Conservation (phyloP, 2,329 filamentous ascomycete genomes). For the Hymenoscyphus repandus region DNA sequence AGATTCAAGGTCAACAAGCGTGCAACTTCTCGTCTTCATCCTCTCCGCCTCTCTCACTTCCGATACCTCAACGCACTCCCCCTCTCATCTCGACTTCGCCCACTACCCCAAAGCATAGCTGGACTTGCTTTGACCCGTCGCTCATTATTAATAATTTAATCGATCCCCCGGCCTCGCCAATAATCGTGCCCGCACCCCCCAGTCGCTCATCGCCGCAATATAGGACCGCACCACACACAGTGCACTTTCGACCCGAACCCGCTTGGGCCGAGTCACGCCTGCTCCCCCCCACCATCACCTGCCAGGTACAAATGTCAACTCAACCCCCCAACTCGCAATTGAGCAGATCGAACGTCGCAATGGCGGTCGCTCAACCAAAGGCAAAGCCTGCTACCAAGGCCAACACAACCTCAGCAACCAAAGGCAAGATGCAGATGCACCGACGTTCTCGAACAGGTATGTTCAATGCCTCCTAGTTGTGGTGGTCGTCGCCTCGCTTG, state of each 20-base stretch:
- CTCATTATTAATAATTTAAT: constrained; percentile 40
- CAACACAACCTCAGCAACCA: constrained; percentile 45
- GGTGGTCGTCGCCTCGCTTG: constrained; percentile 36
- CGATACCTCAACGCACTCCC: constrained; percentile 10
- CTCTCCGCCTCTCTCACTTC: constrained; percentile 12
- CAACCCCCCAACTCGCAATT: constrained; percentile 54
- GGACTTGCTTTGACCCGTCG: constrained; percentile 33
- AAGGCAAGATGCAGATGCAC: constrained; percentile 81
- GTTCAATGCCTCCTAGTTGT: constrained; percentile 36
- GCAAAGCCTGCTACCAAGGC: constrained; percentile 52
- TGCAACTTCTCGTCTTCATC: constrained; percentile 20
- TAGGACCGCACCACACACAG: constrained; percentile 13
- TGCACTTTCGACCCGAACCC: constrained; percentile 17
- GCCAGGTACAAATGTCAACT: constrained; percentile 53
- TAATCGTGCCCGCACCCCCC: constrained; percentile 24
- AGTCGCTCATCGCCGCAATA: constrained; percentile 24
- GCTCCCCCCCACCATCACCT: constrained; percentile 27
- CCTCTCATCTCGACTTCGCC: constrained; percentile 29
- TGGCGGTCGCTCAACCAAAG: constrained; percentile 59
- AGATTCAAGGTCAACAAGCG: constrained; percentile 25
- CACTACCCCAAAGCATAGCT: constrained; percentile 24
- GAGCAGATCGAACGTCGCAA: constrained; percentile 36
- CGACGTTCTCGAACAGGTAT: constrained; percentile 89
- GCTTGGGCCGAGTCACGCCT: constrained; percentile 25
- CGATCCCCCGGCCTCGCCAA: constrained; percentile 31